Evolutionary conservation across 805 yeast genomes (phyloP), one percentile per base, ranked within the genome.

Genomic region (Pichia sporocuriosa): DNA sequence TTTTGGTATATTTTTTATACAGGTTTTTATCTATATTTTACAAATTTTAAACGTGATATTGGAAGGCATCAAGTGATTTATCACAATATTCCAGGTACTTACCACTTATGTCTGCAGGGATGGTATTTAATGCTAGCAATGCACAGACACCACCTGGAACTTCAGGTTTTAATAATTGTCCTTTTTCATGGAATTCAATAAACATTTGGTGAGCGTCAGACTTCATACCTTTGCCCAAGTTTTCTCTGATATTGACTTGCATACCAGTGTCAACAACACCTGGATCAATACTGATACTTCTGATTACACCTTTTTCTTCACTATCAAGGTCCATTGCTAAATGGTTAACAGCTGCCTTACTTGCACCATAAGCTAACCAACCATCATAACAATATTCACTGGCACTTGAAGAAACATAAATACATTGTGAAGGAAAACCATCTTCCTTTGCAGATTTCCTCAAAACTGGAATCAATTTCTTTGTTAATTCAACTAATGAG

Each of bases 251-350:
- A 44, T 79, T 81, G 7, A 50, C 59, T 65, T 93, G 97, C 97
- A 93, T 90, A 20, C 67, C 68, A 1, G 98, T 90, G 57, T 86
- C 88, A 3, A 93, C 97, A 2, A 87, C 94, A 6, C 98, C 97
- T 0, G 97, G 97, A 1, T 96, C 96, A 21, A 93, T 72, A 0
- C 96, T 69, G 12, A 87, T 65, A 3, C 81, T 66, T 28, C 66
- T 61, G 16, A 87, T 63, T 3, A 37, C 7, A 0, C 63, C 68
- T 1, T 69, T 65, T 55, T 84, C 89, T 54, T 88, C 96, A 6
- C 63, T 66, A 1, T 84, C 80, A 16, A 90, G 60, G 12, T 84
- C 75, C 38, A 65, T 55, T 6, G 85, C 79, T 41, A 87, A 72
- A 53, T 82, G 89, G 59, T 90, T 88, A 39, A 90, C 56, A 0